Percentiles rank a stretch among this genome's conserved stretches.
These are phyloP conservation scores for Spathaspora sp. DNA, from an alignment of 1,139 yeast genomes.

Conservation along the genomic window DNA sequence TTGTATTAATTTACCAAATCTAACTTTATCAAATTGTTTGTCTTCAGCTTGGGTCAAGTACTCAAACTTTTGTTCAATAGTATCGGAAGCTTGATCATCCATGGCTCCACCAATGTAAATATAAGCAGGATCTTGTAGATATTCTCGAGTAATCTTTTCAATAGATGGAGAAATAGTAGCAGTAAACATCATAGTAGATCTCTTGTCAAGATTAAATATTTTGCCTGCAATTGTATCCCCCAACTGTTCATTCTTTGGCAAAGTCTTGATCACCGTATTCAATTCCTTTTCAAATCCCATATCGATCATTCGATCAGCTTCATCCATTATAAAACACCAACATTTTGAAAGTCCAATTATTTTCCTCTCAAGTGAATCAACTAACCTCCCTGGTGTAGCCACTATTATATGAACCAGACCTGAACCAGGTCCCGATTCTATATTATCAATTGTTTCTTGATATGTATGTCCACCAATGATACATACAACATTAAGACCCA, in stretches of 20 bases:
- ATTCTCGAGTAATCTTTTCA: slow-evolving; percentile 62
- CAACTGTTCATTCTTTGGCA: slow-evolving; percentile 35
- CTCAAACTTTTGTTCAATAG: slow-evolving; percentile 70
- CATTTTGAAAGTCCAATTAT: slow-evolving; percentile 62
- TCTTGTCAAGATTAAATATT: slow-evolving; percentile 28
- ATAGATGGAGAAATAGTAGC: slow-evolving; percentile 86
- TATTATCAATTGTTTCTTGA: slow-evolving; percentile 59
- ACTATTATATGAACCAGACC: slow-evolving; percentile 66
- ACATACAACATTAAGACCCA: slow-evolving; percentile 56
- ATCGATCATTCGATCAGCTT: slow-evolving; percentile 94
- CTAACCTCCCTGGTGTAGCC: slow-evolving; percentile 90
- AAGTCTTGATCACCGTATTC: slow-evolving; percentile 50
- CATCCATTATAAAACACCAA: slow-evolving; percentile 77
- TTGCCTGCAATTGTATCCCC: slow-evolving; percentile 21
- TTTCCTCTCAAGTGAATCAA: slow-evolving; percentile 74
- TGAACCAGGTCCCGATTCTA: slow-evolving; percentile 39
- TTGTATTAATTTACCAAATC: slow-evolving; percentile 25
- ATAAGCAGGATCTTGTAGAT: slow-evolving; percentile 60
- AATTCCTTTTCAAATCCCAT: slow-evolving; percentile 90
- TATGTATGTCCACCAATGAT: slow-evolving; percentile 90
- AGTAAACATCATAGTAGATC: slow-evolving; percentile 80
- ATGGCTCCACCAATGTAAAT: slow-evolving; percentile 62
- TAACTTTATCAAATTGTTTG: slow-evolving; percentile 22
- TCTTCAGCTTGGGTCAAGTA: slow-evolving; percentile 25
- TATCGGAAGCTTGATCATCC: slow-evolving; percentile 51